Base-by-base conservation (phyloP, 2,329 filamentous ascomycete genomes). In the Pseudogymnoascus sp. region DNA sequence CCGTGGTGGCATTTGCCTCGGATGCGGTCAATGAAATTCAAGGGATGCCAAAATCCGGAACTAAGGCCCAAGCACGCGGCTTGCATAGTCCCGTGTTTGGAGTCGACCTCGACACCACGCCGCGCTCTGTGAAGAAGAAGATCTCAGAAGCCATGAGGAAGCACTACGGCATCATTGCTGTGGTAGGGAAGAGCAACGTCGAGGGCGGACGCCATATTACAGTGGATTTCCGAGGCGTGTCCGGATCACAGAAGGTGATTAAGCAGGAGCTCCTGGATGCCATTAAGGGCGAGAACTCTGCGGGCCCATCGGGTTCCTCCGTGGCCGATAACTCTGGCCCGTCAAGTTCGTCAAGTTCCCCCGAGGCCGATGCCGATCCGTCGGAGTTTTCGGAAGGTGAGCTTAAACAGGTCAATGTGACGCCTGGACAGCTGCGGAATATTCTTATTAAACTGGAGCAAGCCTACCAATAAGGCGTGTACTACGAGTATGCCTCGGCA, bases 81-180 rank as follows among this genome's bases (percentile, higher is more conserved):
- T 75, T 83, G 2, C 73, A 79, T 6, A 79, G 81, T n/a, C 81
- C 84, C 1, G 86, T 85, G 6, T 78, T 92, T 45, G 78, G 83
- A 12, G 83, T 95, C 33, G 89, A 93, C 64, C 72, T 92, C 14
- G 90, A 94, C 69, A 80, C 78, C 35, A 87, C 83, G 61, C 77
- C 80, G 12, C 81, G 85, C 60, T 79, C 83, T 0, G 73, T 95
- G 7, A 79, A 81, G 1, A 83, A 85, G 71, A 95, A 94, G 74
- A 81, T 91, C 21, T 80, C 81, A 33, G 84, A 89, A 70, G 91
- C 91, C n/a, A 87, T 83, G 66, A 72, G 75, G 58, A 88, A 86
- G 74, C 87, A 86, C 41, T 94, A 92, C 72, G 85, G 88, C 61
- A 78, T 90, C 62, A 84, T 94, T 61, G 80, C 91, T 33, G 85